A percentile compares a stretch with the other conserved stretches of the same genome.
These are phyloP conservation scores for Ricinus communis DNA, from an alignment of 345 rosid species.

Conservation along the genomic window DNA sequence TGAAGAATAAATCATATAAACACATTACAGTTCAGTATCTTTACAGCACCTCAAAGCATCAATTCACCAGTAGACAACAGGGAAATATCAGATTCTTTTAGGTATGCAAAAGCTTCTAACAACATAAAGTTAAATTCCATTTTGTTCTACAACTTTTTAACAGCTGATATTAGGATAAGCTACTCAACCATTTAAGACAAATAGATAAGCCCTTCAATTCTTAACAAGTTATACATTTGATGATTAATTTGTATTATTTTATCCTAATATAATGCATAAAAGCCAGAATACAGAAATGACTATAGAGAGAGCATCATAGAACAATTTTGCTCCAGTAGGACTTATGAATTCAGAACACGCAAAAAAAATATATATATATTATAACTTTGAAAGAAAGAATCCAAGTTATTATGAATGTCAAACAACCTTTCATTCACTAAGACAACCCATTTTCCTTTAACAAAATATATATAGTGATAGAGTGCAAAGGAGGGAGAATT, in stretches of 20 bases:
- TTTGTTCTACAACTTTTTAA: too few species aligned
- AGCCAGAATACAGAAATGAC: neutral
- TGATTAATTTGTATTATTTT: neutral
- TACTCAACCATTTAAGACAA: neutral
- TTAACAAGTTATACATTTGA: neutral
- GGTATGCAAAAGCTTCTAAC: neutral
- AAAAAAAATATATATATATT: neutral
- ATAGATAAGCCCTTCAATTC: neutral
- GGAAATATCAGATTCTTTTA: neutral
- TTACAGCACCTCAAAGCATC: neutral
- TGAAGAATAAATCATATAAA: too few species aligned
- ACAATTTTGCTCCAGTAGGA: neutral
- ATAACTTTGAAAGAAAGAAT: slow-evolving; percentile 9
- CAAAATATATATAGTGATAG: slow-evolving; percentile 20
- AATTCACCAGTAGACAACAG: neutral
- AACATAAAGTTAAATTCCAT: neutral
- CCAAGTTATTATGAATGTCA: slow-evolving; percentile 21
- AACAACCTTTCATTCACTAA: slow-evolving; percentile 34
- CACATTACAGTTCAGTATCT: neutral
- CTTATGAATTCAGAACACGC: slow-evolving; percentile 10
- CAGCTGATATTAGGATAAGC: neutral
- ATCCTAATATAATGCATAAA: neutral
- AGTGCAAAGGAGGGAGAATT: slow-evolving; percentile 14
- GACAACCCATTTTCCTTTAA: slow-evolving; percentile 22
- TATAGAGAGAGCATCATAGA: neutral